Evolutionary conservation across 345 rosid species (phyloP).

Genomic region (Eucalyptus marginata): DNA sequence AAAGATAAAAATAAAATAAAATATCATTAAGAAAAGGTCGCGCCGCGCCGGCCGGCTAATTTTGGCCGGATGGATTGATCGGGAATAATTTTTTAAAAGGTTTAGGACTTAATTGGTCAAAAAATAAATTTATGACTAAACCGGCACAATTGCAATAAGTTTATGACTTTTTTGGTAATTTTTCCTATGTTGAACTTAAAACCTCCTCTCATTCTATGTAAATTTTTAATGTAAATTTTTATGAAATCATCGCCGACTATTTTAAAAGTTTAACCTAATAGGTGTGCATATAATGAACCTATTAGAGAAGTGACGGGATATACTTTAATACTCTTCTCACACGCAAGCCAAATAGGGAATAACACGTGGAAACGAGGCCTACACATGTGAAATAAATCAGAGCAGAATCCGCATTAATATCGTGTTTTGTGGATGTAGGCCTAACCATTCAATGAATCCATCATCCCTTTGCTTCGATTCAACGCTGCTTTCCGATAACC

Average conservation of each 20-base stretch:
- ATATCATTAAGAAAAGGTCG: too few relatives aligned
- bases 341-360: accelerated
- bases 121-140: too few relatives aligned
- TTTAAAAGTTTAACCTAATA: background rate
- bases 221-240: background rate
- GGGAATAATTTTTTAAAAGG: too few relatives aligned
- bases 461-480: background rate
- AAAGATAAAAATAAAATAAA: too few relatives aligned
- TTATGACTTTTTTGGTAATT: too few relatives aligned
- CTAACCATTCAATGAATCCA: background rate
- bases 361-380: background rate
- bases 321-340: background rate
- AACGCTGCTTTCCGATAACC: background rate
- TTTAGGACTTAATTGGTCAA: too few relatives aligned
- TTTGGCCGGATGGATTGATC: too few relatives aligned
- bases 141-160: too few relatives aligned
- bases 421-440: background rate
- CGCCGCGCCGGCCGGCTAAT: accelerated
- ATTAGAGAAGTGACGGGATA: background rate
- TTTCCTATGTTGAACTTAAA: background rate
- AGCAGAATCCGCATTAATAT: background rate
- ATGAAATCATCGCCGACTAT: accelerated
- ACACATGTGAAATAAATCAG: background rate
- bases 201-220: background rate
- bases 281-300: background rate